Evolutionary conservation across 495 filamentous ascomycete species (phyloP), one percentile per base, ranked within the genome.

Genomic region (Aspergillus nidulans): DNA sequence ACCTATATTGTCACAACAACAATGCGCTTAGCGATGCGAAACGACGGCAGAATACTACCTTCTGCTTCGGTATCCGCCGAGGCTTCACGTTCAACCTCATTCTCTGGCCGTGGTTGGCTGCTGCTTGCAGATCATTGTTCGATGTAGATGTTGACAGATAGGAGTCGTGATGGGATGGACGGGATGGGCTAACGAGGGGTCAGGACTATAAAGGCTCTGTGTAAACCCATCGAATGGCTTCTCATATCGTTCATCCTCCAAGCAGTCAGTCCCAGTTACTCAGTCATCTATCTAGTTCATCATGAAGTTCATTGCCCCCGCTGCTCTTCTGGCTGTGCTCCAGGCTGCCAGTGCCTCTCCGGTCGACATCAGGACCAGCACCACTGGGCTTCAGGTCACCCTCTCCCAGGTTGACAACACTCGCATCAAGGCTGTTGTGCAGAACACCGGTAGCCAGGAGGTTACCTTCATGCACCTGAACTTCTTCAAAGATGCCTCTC

Each of bases 401-500:
- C 71, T 85, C 51, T 71, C 74, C 48, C 74, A 79, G 53, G 70
- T 75, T 24, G 72, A 73, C 53, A 81, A 82, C 62, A 79, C 79
- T 41, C 76, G 71, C 30, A 77, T 87, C 60, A 82, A 83, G 65
- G 81, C 83, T 4, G 73, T 75, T 21, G 75, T 87, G 48, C 84
- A 77, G 48, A 87, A 88, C 70, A 78, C 69, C 39, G 85, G 82
- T 25, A 64, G 66, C 24, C 67, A 73, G 41, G 69, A 73, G 42
- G 64, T 88, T 24, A 83, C 80, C 55, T 67, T 86, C 41, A 72
- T 88, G 53, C 83, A 81, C 62, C 75, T 80, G 25, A 85, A 85
- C 47, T 83, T 82, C 52, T 80, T 88, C 69, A 67, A 82, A 16
- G 83, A 86, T 52, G 63, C 63, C 26, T 69, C 71, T 7, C 75